Conservation (phyloP, 1,284 basidiomycete genomes). For the Bondarzewia mesenterica region DNA sequence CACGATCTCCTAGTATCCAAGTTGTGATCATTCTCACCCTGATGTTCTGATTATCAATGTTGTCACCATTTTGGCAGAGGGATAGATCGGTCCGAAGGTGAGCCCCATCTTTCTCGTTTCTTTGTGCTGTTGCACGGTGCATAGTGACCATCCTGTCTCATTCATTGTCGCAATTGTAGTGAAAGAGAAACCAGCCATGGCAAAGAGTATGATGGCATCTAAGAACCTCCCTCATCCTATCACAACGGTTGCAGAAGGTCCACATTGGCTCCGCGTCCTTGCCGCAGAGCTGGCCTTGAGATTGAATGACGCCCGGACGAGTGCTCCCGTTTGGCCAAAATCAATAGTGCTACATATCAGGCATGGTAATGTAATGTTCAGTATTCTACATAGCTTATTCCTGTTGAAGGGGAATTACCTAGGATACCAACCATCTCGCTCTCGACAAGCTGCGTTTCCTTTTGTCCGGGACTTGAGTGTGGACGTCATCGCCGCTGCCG, state of each 20-base stretch:
- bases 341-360: slow-evolving; percentile 75
- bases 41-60: not conserved
- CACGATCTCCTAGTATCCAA: slow-evolving; percentile 5
- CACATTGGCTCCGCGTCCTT: slow-evolving; percentile 88
- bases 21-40: not conserved
- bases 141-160: slow-evolving; percentile 10
- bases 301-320: slow-evolving; percentile 74
- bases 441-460: slow-evolving; percentile 81
- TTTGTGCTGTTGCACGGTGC: not conserved
- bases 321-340: slow-evolving; percentile 86
- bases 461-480: slow-evolving; percentile 68
- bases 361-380: slow-evolving; percentile 38
- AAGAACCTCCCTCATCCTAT: slow-evolving; percentile 85
- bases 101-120: not conserved
- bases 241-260: slow-evolving; percentile 63
- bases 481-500: slow-evolving; percentile 72
- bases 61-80: slow-evolving; percentile 44
- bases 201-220: slow-evolving; percentile 90
- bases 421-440: slow-evolving; percentile 65
- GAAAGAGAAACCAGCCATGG: slow-evolving; percentile 74
- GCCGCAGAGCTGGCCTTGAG: slow-evolving; percentile 85
- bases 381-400: slow-evolving; percentile 1
- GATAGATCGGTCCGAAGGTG: slow-evolving; percentile 86
- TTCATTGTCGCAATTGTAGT: slow-evolving; percentile 39
- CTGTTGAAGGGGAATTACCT: slow-evolving; percentile 7